Percentiles rank a stretch among this genome's conserved stretches.
phyloP scores from a whole-genome alignment of 1,139 yeast species.

The Blastobotrys ciferrii region DNA sequence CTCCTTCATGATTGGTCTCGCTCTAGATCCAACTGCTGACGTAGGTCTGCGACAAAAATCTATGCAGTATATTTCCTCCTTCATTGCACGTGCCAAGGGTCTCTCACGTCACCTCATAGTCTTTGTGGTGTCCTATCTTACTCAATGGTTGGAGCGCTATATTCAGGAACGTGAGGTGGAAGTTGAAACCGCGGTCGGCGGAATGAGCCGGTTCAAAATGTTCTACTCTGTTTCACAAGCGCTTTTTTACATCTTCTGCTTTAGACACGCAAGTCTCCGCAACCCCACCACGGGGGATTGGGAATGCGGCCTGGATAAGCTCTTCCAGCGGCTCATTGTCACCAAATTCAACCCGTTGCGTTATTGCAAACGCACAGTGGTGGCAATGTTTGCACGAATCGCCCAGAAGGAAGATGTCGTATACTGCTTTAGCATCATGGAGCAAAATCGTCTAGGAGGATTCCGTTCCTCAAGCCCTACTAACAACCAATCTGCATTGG shows the following conservation, averaged over 20 bases:
- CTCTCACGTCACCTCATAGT: constrained; percentile 69
- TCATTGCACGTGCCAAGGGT: constrained; percentile 81
- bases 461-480: constrained; percentile 29
- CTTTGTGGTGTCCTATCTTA: constrained; percentile 73
- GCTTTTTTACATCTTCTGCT: constrained; percentile 84
- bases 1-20: constrained; percentile 78
- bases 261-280: constrained; percentile 66
- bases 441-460: constrained; percentile 75
- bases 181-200: constrained; percentile 50
- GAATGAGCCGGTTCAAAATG: constrained; percentile 62
- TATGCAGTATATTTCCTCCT: constrained; percentile 88
- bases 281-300: constrained; percentile 46
- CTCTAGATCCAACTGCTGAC: constrained; percentile 65
- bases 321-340: constrained; percentile 81
- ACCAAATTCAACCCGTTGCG: constrained; percentile 91
- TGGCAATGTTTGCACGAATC: constrained; percentile 86
- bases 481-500: constrained; percentile 19
- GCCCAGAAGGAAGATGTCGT: constrained; percentile 89
- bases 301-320: constrained; percentile 82
- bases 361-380: constrained; percentile 92
- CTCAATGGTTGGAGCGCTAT: constrained; percentile 80
- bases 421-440: constrained; percentile 90
- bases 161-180: constrained; percentile 81
- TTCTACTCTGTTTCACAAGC: constrained; percentile 95
- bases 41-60: constrained; percentile 80